Evolutionary conservation across 306 rosid genomes (phyloP), one percentile per base, ranked within the genome.

Genomic region (Ormosia emarginata): DNA sequence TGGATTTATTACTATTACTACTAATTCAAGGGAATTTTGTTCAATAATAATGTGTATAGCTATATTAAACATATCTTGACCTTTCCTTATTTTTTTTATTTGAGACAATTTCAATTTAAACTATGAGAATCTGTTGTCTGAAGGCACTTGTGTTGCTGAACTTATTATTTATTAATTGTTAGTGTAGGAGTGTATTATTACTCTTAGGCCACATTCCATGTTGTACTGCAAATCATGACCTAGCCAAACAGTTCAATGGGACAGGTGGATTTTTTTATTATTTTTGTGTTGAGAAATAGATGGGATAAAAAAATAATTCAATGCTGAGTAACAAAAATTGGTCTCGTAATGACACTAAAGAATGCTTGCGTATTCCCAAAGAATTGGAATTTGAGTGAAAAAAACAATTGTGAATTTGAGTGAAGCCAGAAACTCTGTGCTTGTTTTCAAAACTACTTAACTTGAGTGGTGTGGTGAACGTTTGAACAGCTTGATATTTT

Each of bases 61-160:
- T n/a, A n/a, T 14, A 5, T 55, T 36, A 32, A 67, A 55, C 32
- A 9, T 37, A 11, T 71, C 5, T 37, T 64, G 41, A 37, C 24
- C 33, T 32, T 63, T 67, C 11, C n/a, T 49, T 29, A 1, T 34
- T 3, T 37, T 55, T n/a, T 53, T 18, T 14, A 59, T 41, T 82
- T 59, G 29, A 30, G 71, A 79, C n/a, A 50, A 4, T 59, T 80
- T 71, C 14, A 11, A 49, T 76, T 64, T 75, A 70, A 75, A 50
- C 37, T 5, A 47, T 8, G 50, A 36, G 56, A 46, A 44, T 61
- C 36, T 49, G 53, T 72, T 85, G 18, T 57, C 30, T 40, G 6
- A n/a, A 4, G 40, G 50, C n/a, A 37, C 36, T 62, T 9, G 39
- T 78, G n/a, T 36, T 47, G 11, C 65, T 47, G 49, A 52, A 44